A percentile compares a stretch with the other conserved stretches of the same genome.
These are phyloP conservation scores for Brassica cretica DNA, from an alignment of 345 rosid species.

Conservation along the genomic window DNA sequence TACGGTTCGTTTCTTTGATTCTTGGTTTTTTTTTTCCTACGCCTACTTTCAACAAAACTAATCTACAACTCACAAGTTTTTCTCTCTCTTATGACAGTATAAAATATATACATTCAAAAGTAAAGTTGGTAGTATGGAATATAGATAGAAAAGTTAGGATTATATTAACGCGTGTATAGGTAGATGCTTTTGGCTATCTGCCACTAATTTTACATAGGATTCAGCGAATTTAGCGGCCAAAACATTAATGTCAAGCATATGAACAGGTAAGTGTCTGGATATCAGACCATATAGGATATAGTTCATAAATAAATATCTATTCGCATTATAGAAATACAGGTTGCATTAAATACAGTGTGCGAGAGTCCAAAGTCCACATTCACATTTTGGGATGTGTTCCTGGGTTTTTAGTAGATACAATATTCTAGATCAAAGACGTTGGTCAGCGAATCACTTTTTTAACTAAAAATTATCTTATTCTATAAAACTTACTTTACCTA, in stretches of 20 bases:
- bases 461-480: not conserved
- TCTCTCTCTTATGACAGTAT: not conserved
- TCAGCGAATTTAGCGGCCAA: constrained; percentile 23
- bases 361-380: constrained; percentile 33
- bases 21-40: no score
- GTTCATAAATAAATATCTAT: not conserved
- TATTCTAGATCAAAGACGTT: constrained; percentile 14
- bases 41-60: constrained; percentile 6
- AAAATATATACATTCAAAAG: not conserved
- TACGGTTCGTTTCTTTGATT: no score
- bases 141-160: not conserved
- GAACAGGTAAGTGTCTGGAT: constrained; percentile 4
- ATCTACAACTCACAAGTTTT: not conserved
- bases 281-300: not conserved
- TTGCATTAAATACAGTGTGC: constrained; percentile 18
- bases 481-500: not conserved
- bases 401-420: not conserved
- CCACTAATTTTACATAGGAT: constrained; percentile 36
- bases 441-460: constrained; percentile 13
- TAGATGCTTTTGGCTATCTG: constrained; percentile 16
- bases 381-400: constrained; percentile 31
- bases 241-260: constrained; percentile 15
- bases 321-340: not conserved
- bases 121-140: not conserved
- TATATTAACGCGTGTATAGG: not conserved